phyloP scores from a whole-genome alignment of 257 asterid species.

The Solanum medicagineum region DNA sequence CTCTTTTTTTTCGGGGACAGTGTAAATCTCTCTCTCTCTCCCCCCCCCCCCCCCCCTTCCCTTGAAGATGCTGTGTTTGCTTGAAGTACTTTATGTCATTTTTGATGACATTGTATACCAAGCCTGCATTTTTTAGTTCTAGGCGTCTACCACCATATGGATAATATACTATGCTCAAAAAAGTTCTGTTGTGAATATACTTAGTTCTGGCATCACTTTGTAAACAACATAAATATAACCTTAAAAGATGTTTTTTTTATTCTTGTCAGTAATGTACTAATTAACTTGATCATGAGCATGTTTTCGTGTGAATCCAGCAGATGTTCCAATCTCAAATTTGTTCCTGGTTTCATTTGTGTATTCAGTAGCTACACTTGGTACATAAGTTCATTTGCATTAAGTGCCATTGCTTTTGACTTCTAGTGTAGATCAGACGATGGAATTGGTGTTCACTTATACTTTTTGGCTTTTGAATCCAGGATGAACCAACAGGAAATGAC shows the following conservation, averaged over 20 bases:
- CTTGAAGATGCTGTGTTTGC: background rate
- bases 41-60: fast-evolving
- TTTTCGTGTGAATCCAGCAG: background rate
- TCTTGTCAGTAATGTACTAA: background rate
- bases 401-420: background rate
- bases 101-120: background rate
- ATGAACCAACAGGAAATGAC: constrained; percentile 16
- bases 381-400: background rate
- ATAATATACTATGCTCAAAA: background rate
- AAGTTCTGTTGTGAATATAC: background rate
- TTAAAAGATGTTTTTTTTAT: background rate
- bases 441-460: background rate
- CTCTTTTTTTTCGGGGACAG: constrained; percentile 61
- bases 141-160: background rate
- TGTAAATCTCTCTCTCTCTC: constrained; percentile 19
- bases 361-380: background rate
- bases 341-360: background rate
- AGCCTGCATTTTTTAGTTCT: background rate
- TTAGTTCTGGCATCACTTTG: background rate
- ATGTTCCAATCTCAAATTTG: background rate
- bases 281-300: background rate
- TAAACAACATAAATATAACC: background rate
- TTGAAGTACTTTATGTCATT: background rate
- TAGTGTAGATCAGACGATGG: background rate
- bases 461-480: background rate